Percentiles rank a stretch among this genome's conserved stretches.
phyloP scores from a whole-genome alignment of 768 basidiomycete species.

The Mycena capillaripes region DNA sequence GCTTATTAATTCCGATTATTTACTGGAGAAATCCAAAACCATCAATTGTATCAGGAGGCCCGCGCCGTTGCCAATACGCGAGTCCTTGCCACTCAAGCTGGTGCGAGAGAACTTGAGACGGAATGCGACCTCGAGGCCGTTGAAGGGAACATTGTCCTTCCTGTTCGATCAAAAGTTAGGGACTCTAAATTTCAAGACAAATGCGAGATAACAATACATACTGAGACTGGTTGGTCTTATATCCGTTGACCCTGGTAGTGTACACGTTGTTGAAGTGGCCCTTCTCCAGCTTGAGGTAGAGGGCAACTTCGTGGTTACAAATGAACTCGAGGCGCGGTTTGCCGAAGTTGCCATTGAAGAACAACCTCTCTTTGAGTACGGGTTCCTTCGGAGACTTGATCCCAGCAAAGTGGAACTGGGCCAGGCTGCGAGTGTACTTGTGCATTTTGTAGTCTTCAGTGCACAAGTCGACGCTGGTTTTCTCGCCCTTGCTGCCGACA shows the following conservation, averaged over 20 bases:
- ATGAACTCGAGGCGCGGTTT: conserved; percentile 40
- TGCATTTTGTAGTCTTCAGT: not conserved
- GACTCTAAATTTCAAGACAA: not conserved
- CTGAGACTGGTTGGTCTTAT: conserved; percentile 19
- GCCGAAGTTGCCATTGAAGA: conserved; percentile 34
- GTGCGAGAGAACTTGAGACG: conserved; percentile 25
- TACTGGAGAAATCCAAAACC: conserved; percentile 26
- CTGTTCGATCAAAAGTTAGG: not conserved
- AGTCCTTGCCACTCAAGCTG: conserved; percentile 13
- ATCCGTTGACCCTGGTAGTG: conserved; percentile 8
- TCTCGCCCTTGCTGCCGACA: conserved; percentile 5
- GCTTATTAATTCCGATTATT: not conserved
- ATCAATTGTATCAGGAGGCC: conserved; percentile 21
- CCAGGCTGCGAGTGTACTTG: conserved; percentile 27
- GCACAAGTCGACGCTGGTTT: conserved; percentile 8
- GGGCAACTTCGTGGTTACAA: conserved; percentile 42
- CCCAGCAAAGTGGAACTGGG: conserved; percentile 20
- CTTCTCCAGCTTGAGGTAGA: conserved; percentile 32
- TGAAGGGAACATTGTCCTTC: not conserved
- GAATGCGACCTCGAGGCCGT: conserved; percentile 11
- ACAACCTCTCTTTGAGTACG: conserved; percentile 23
- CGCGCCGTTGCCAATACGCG: conserved; percentile 20
- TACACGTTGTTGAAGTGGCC: conserved; percentile 38
- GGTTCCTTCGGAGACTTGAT: conserved; percentile 3
- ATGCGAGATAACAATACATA: not conserved